A percentile compares a stretch with the other conserved stretches of the same genome.
phyloP scores from a whole-genome alignment of 208 protist genomes.

The Giardia muris region DNA sequence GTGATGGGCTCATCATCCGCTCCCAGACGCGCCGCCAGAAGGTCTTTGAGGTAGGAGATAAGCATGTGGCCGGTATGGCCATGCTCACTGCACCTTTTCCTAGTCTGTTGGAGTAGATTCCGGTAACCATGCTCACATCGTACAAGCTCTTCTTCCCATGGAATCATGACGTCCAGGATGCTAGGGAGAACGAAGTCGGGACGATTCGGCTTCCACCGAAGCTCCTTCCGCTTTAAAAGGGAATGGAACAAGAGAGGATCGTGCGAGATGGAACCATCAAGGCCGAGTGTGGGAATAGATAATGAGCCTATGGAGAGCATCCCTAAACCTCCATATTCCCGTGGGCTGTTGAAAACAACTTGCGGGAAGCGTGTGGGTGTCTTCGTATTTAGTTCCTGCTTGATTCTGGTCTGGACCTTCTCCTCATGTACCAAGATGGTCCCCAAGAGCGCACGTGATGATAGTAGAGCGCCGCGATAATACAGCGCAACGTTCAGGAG shows the following conservation, averaged over 20 bases:
- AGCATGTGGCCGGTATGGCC: not conserved
- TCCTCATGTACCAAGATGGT: not conserved
- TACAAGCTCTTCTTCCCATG: not conserved
- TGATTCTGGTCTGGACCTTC: not conserved
- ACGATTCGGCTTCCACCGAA: not conserved
- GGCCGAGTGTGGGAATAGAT: too few species aligned
- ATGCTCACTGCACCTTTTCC: not conserved
- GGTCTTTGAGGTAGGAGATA: not conserved
- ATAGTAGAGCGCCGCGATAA: not conserved
- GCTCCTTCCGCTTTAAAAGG: not conserved
- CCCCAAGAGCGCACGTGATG: not conserved
- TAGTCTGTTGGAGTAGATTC: not conserved
- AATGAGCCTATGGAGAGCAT: conserved; percentile 99
- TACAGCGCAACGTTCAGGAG: not conserved
- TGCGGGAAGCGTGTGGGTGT: conserved; percentile 52
- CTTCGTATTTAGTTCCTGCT: not conserved
- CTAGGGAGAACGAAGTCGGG: not conserved
- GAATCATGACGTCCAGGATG: not conserved
- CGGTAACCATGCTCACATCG: not conserved
- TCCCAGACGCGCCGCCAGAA: not conserved
- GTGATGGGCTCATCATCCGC: not conserved
- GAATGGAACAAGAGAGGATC: too few species aligned
- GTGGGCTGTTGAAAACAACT: conserved; percentile 25
- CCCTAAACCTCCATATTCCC: conserved; percentile 64
- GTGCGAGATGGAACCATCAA: too few species aligned